Evolutionary conservation across 2,329 filamentous ascomycete genomes (phyloP), one percentile per base, ranked within the genome.

Genomic region (Colletotrichum sansevieriae): DNA sequence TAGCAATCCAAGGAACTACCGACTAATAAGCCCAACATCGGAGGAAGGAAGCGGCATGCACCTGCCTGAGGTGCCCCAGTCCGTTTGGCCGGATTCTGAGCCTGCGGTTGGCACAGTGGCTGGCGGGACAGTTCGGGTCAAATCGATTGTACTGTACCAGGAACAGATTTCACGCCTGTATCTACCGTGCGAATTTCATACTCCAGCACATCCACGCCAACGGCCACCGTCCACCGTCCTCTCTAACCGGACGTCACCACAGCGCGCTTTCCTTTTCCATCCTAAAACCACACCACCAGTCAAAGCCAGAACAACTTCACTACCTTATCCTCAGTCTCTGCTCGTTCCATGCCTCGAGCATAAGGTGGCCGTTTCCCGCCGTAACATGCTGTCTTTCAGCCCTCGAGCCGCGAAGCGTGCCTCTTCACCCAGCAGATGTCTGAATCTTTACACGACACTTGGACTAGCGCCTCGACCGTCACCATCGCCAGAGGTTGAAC

Each of bases 1-100:
- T 58, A 58, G 55, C 55, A 44, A 43, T 37, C 25, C 25, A 62
- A 62, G 39, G 22, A 47, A 35, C 29, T 18, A 35, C 52, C 13
- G 37, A 7, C 37, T 39, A 29, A 29, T 22, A 22, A 22, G 25
- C 7, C 10, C 10, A 55, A 15, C 18, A 39, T 11, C 12, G 29
- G 22, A 47, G 18, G 18, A 18, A 2, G 18, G 18, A 18, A 18
- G 60, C 65, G 51, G 9, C 39, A 54, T 44, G 13, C 3, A 39
- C 37, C 10, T 39, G 13, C 37, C 13, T 13, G 6, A 29, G 25
- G 25, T 64, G 51, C 18, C 20, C 39, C 60, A 37, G 52, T 29
- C 65, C 44, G 60, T 44, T 37, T 54, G 59, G 64, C 59, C 60
- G 52, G 43, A 44, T 64, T 67, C 44, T 52, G 46, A 18, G 35